Conservation (phyloP, 2,329 filamentous ascomycete genomes). For the Neurospora sp. region DNA sequence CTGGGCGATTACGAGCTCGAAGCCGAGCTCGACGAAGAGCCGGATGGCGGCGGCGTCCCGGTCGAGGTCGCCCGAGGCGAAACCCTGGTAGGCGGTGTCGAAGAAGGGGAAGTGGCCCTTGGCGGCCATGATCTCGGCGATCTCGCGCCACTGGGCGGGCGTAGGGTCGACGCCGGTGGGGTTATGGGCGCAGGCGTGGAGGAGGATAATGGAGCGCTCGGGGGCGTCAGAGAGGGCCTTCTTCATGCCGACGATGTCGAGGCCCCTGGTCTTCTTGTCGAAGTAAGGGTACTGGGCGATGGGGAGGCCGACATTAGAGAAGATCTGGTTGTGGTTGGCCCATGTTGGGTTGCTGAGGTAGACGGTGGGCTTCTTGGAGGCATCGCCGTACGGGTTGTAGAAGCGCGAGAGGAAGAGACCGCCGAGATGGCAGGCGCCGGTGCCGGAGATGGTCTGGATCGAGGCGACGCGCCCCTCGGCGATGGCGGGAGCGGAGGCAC, state of each 20-base stretch:
- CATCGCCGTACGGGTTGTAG: conserved; percentile 56
- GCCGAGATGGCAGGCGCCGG: conserved; percentile 87
- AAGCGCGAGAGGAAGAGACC: conserved; percentile 91
- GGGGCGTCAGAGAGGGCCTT: conserved; percentile 59
- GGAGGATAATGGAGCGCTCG: conserved; percentile 72
- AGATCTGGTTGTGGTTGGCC: conserved; percentile 99
- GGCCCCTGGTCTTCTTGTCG: conserved; percentile 74
- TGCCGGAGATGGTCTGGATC: conserved; percentile 93
- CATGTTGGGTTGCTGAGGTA: conserved; percentile 95
- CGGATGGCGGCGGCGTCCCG: conserved; percentile 87
- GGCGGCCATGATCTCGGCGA: conserved; percentile 65
- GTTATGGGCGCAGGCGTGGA: conserved; percentile 96
- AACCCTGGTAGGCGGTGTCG: conserved; percentile 95
- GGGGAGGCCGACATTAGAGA: conserved; percentile 74
- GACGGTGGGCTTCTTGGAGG: conserved; percentile 54
- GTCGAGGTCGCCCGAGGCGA: conserved; percentile 81
- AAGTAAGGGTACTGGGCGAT: conserved; percentile 91
- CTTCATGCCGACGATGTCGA: conserved; percentile 89
- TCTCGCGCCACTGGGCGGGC: conserved; percentile 85
- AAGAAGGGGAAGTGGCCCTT: conserved; percentile 96
- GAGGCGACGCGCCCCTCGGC: conserved; percentile 72
- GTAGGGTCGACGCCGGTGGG: conserved; percentile 95
- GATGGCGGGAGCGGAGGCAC: conserved; percentile 69
- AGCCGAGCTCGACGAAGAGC: conserved; percentile 87
- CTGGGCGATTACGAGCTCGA: conserved; percentile 81